Percentiles rank a stretch among this genome's conserved stretches.
Conservation (phyloP, 768 basidiomycete genomes). For the Trametes cinnabarina region DNA sequence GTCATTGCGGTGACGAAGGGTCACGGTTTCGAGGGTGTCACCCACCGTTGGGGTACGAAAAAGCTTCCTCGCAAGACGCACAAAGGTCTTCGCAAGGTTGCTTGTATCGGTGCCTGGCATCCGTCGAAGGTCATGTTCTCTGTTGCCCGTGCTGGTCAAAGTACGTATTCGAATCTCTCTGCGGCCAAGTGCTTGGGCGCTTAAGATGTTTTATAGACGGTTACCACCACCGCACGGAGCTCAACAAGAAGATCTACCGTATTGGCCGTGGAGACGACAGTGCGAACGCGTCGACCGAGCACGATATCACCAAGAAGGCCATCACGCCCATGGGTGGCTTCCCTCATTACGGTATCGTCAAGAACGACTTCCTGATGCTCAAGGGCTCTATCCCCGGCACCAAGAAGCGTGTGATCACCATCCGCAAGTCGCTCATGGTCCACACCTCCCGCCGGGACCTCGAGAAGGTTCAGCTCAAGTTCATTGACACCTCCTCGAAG, state of each 20-base stretch:
- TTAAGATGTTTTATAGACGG: too few relatives aligned
- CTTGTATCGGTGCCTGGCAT: slow-evolving; percentile 98
- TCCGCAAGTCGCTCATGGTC: slow-evolving; percentile 95
- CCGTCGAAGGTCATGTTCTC: slow-evolving; percentile 99
- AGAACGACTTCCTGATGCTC: slow-evolving; percentile 96
- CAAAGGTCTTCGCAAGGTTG: slow-evolving; percentile 99
- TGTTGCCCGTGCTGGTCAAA: slow-evolving; percentile 99
- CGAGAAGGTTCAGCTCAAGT: slow-evolving; percentile 97
- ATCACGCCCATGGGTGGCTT: slow-evolving; percentile 99
- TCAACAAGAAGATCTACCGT: slow-evolving; percentile 99
- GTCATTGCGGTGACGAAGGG: slow-evolving; percentile 98
- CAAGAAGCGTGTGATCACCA: slow-evolving; percentile 96
- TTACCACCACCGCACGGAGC: slow-evolving; percentile 94
- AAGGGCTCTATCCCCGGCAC: slow-evolving; percentile 96
- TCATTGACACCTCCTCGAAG: slow-evolving; percentile 98
- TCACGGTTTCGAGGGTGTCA: slow-evolving; percentile 99
- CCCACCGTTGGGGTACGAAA: slow-evolving; percentile 99
- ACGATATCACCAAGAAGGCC: slow-evolving; percentile 88
- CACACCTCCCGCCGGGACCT: slow-evolving; percentile 95
- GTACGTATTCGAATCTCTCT: too few relatives aligned
- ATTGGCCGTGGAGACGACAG: slow-evolving; percentile 78
- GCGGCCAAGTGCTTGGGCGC: too few relatives aligned
- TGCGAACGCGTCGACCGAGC: slow-evolving; percentile 88
- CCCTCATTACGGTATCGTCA: slow-evolving; percentile 98
- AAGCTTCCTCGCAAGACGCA: slow-evolving; percentile 98